Evolutionary conservation across 345 rosid genomes (phyloP).

Genomic region (Citrus maxima): DNA sequence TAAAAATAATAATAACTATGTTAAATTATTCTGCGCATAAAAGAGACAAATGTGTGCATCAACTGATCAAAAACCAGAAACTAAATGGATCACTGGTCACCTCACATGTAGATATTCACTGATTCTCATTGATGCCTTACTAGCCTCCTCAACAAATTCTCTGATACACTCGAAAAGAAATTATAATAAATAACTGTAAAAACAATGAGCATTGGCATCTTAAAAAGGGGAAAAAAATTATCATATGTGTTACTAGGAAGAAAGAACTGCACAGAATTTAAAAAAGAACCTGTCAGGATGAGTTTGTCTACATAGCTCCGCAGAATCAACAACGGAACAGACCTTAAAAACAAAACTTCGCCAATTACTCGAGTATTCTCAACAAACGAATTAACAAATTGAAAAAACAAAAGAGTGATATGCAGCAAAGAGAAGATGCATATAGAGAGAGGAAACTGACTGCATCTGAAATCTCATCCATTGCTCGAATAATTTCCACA

Average conservation of each 20-base stretch:
- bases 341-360: slow-evolving; percentile 44
- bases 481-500: slow-evolving; percentile 60
- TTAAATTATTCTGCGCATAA: neutral
- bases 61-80: neutral
- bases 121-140: slow-evolving; percentile 76
- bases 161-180: slow-evolving; percentile 29
- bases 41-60: slow-evolving; percentile 1
- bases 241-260: neutral
- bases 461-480: slow-evolving; percentile 91
- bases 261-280: neutral
- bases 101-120: slow-evolving; percentile 99
- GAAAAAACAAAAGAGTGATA: neutral
- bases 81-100: slow-evolving; percentile 55
- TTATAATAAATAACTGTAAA: neutral
- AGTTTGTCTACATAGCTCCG: slow-evolving; percentile 89
- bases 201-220: neutral
- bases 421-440: neutral
- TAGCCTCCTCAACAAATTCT: slow-evolving; percentile 89
- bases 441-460: slow-evolving; percentile 26
- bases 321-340: slow-evolving; percentile 91
- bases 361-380: neutral
- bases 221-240: neutral
- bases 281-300: slow-evolving; percentile 82
- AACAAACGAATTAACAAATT: neutral
- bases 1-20: neutral